A percentile compares a stretch with the other conserved stretches of the same genome.
These are phyloP conservation scores for Lepiota brunneoincarnata DNA, from an alignment of 768 basidiomycete genomes.

Conservation along the genomic window DNA sequence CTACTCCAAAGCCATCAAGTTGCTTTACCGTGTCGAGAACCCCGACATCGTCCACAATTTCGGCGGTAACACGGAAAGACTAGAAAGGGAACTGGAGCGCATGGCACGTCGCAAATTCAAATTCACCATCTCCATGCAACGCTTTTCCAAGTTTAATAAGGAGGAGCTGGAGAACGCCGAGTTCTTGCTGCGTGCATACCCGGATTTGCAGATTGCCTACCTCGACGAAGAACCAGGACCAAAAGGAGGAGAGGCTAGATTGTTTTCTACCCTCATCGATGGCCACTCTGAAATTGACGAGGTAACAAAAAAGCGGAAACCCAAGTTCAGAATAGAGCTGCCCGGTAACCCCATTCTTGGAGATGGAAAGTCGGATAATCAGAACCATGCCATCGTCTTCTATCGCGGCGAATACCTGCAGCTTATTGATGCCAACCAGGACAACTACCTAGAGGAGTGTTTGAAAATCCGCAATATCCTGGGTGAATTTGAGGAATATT, in stretches of 20 bases:
- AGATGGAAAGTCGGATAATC: constrained; percentile 99
- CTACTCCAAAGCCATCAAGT: constrained; percentile 99
- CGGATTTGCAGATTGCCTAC: constrained; percentile 97
- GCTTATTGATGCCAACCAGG: constrained; percentile 99
- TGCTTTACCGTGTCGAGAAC: constrained; percentile 97
- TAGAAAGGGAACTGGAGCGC: constrained; percentile 93
- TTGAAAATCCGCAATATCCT: constrained; percentile 97
- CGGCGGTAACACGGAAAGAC: constrained; percentile 92
- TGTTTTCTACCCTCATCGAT: constrained; percentile 94
- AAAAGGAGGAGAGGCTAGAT: constrained; percentile 81
- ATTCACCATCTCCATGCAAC: constrained; percentile 97
- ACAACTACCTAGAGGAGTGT: constrained; percentile 99
- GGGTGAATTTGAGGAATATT: constrained; percentile 96
- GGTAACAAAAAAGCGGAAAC: constrained; percentile 82
- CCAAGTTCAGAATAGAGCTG: constrained; percentile 96
- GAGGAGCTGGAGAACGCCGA: constrained; percentile 99
- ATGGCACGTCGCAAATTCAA: constrained; percentile 99
- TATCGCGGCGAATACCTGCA: constrained; percentile 99
- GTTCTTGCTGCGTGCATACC: constrained; percentile 95
- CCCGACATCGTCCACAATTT: constrained; percentile 96
- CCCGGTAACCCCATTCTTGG: constrained; percentile 99
- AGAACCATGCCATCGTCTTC: constrained; percentile 99
- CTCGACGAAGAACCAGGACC: constrained; percentile 93
- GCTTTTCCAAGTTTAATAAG: constrained; percentile 98
- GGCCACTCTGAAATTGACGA: constrained; percentile 96